A percentile compares a stretch with the other conserved stretches of the same genome.
phyloP scores from a whole-genome alignment of 1,284 basidiomycete genomes.

The Ceratobasidium sp. region DNA sequence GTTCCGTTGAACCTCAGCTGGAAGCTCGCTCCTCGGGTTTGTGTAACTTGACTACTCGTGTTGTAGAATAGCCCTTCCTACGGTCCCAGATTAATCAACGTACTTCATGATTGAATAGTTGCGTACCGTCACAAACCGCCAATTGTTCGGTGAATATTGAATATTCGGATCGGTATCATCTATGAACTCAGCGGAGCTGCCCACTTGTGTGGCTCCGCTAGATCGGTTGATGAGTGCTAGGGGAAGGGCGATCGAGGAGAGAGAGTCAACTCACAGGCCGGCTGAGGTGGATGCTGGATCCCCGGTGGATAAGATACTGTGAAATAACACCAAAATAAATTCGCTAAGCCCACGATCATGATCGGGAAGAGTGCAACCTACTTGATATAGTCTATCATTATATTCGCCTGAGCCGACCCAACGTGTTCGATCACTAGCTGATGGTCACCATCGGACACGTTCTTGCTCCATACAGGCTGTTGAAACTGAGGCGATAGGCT shows the following conservation, averaged over 20 bases:
- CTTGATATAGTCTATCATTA: conserved; percentile 42
- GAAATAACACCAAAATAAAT: background rate
- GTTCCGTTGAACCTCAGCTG: conserved; percentile 34
- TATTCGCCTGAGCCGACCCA: conserved; percentile 3
- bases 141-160: background rate
- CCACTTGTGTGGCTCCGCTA: conserved; percentile 24
- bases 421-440: conserved; percentile 36
- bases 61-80: conserved; percentile 35
- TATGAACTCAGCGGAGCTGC: conserved; percentile 11
- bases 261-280: conserved; percentile 2
- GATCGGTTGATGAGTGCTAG: background rate
- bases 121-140: conserved; percentile 7
- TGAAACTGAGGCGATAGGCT: background rate
- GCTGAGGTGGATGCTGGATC: background rate
- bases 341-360: background rate
- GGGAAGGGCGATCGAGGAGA: background rate
- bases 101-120: background rate
- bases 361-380: background rate
- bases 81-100: background rate
- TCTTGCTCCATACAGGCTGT: conserved; percentile 39
- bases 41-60: conserved; percentile 20
- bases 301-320: conserved; percentile 8
- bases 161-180: conserved; percentile 16
- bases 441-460: conserved; percentile 36
- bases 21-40: conserved; percentile 24